phyloP scores from a whole-genome alignment of 1,139 yeast genomes.

The Hyphopichia wangnamkhiaoensis region DNA sequence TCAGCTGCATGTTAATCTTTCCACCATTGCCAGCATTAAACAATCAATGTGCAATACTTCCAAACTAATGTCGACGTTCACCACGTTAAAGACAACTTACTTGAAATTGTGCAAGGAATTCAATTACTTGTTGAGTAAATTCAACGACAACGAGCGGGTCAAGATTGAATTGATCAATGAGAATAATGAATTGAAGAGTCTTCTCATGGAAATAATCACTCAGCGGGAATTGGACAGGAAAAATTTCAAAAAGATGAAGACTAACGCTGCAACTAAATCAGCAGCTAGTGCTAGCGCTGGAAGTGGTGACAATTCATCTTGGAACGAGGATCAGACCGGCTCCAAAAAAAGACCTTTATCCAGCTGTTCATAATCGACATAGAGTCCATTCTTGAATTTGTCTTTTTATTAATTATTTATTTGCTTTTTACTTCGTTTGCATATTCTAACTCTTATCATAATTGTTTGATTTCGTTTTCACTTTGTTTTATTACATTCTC shows the following conservation, averaged over 20 bases:
- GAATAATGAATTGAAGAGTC: constrained; percentile 31
- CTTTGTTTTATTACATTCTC: too few species aligned
- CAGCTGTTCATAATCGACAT: neutral
- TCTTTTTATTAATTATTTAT: neutral
- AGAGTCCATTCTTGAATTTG: neutral
- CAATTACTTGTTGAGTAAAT: constrained; percentile 33
- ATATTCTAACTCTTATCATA: too few species aligned
- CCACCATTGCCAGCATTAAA: constrained; percentile 28
- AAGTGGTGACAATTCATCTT: too few species aligned
- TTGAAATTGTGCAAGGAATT: constrained; percentile 39
- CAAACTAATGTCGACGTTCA: constrained; percentile 29
- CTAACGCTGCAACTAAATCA: neutral
- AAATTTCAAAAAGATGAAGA: constrained; percentile 1
- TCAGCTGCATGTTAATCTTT: constrained; percentile 11
- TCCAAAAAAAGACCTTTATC: neutral
- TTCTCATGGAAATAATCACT: constrained; percentile 29
- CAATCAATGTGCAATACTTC: constrained; percentile 33
- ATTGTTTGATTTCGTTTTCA: too few species aligned
- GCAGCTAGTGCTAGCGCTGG: neutral
- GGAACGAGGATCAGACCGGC: too few species aligned
- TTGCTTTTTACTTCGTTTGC: too few species aligned
- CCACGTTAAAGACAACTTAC: constrained; percentile 35
- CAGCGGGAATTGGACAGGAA: constrained; percentile 18
- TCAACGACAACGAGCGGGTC: constrained; percentile 36
- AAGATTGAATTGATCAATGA: constrained; percentile 37